A percentile compares a stretch with the other conserved stretches of the same genome.
These are phyloP conservation scores for Coemansia sp. DNA, from an alignment of 192 early-diverging fungal species.

Conservation along the genomic window DNA sequence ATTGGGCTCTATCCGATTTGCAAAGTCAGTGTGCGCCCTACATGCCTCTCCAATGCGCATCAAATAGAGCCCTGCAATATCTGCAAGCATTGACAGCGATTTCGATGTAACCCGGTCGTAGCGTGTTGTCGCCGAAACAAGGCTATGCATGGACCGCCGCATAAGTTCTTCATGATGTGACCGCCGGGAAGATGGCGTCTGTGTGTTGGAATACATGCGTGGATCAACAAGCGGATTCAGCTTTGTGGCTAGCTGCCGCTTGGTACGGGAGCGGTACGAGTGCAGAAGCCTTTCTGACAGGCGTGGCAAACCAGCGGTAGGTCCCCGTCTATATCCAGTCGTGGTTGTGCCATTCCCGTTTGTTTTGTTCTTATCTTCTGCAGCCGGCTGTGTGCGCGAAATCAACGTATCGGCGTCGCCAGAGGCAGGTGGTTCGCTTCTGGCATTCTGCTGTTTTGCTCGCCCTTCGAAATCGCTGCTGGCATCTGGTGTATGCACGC, in stretches of 20 bases:
- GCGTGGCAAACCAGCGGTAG: not conserved
- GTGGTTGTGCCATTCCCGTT: not conserved
- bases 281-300: slow-evolving; percentile 8
- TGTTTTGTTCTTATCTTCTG: not conserved
- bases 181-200: slow-evolving; percentile 7
- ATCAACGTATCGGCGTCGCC: not conserved
- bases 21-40: slow-evolving; percentile 43
- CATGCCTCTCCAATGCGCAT: slow-evolving; percentile 49
- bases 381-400: not conserved
- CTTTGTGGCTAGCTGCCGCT: slow-evolving; percentile 5
- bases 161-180: slow-evolving; percentile 41
- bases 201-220: slow-evolving; percentile 19
- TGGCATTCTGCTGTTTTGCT: not conserved
- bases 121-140: slow-evolving; percentile 45
- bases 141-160: slow-evolving; percentile 43
- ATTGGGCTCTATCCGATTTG: slow-evolving; percentile 41
- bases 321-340: not conserved
- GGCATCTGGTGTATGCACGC: slow-evolving; percentile 6
- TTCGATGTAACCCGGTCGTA: slow-evolving; percentile 41
- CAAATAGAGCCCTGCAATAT: slow-evolving; percentile 44
- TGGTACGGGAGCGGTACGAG: not conserved
- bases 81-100: slow-evolving; percentile 35
- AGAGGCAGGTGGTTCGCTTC: not conserved
- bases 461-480: slow-evolving; percentile 4
- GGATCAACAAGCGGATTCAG: slow-evolving; percentile 25